Evolutionary conservation across 257 asterid species (phyloP).

Genomic region (Forsythia suspensa): DNA sequence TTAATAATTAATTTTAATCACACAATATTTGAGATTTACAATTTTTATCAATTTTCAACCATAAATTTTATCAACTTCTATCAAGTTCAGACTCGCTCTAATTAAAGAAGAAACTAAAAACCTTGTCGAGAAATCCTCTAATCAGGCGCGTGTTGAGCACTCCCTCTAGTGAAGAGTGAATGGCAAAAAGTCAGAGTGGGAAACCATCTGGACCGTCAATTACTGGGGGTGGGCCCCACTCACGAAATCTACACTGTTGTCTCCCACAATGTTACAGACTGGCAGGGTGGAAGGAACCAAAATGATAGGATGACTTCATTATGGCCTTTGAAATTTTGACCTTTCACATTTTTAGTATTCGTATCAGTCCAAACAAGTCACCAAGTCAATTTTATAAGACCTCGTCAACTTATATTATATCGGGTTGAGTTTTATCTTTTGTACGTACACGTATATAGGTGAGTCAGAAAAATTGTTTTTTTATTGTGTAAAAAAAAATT

Average conservation of each 20-base stretch:
- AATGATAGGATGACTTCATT: not conserved
- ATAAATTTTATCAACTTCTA: too few species aligned
- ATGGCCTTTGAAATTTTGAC: not conserved
- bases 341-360: not conserved
- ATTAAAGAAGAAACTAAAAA: too few species aligned
- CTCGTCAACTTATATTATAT: too few species aligned
- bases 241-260: not conserved
- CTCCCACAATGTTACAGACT: slow-evolving; percentile 4
- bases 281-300: not conserved
- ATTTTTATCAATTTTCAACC: too few species aligned
- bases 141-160: not conserved
- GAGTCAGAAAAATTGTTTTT: too few species aligned
- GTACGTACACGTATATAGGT: too few species aligned
- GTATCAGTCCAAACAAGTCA: not conserved
- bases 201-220: not conserved
- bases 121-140: too few species aligned
- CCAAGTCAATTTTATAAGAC: not conserved
- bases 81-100: too few species aligned
- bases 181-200: not conserved
- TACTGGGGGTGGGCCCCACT: not conserved
- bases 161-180: not conserved
- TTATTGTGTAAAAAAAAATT: too few species aligned
- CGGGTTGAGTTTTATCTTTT: not conserved
- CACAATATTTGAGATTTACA: too few species aligned
- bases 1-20: too few species aligned